Evolutionary conservation across 768 basidiomycete species (phyloP), one percentile per base, ranked within the genome.

Genomic region (Termitomyces eurrhizus): DNA sequence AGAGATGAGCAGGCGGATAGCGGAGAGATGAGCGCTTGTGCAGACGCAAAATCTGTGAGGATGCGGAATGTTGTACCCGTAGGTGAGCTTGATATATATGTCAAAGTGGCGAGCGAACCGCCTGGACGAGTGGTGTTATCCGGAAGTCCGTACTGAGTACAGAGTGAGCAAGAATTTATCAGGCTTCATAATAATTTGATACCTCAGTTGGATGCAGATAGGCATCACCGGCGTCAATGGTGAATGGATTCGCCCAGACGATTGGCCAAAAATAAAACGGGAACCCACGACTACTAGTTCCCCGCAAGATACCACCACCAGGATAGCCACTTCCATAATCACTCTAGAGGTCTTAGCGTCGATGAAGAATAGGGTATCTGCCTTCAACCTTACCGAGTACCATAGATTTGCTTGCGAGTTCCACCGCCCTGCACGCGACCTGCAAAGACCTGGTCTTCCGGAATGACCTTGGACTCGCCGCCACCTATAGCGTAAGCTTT

Each of bases 211-310:
- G 36, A 32, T 63, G 55, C 3, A 63, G 24, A 55, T 63, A 60
- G 0, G 59, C 56, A 21, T 60, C 55, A 3, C 33, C 39, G 14
- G 33, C 11, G 32, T 51, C 32, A 29, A 53, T 39, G 12, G 26
- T 51, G 24, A 32, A 57, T 3, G 44, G 37, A 18, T 49, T 48
- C 18, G 51, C 11, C 62, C 62, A 63, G 14, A 50, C 33, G 11
- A 60, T 39, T 4, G 62, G 62, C 62, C 62, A 63, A 16, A 63
- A 63, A 26, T 63, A 63, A 29, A 63, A 63, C 3, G 62, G 62
- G n/a, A 63, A 63, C 18, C 59, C 59, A 39, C 62, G 62, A 18
- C 48, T 33, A 35, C 8, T 39, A 5, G 55, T 56, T 29, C 62
- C 62, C 11, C 59, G 62, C 24, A 52, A 7, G 16, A 26, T 26